Evolutionary conservation across 148 eudicot genomes (phyloP).

Genomic region (Nepenthes gracilis): DNA sequence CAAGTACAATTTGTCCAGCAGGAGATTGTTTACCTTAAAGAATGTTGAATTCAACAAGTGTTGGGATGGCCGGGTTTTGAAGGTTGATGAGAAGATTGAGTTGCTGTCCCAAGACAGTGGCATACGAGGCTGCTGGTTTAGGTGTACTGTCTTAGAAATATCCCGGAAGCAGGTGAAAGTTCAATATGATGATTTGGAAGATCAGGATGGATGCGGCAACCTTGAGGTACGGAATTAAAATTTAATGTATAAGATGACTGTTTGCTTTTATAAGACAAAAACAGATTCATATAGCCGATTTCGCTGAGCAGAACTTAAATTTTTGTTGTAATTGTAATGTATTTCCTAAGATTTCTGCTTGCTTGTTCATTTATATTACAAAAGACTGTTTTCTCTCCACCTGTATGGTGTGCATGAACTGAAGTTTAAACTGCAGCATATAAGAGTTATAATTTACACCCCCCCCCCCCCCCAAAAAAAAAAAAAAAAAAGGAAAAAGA

Average conservation of each 20-base stretch:
- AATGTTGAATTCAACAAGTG: slow-evolving; percentile 18
- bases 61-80: slow-evolving; percentile 25
- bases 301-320: no score
- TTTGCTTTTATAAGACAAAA: not conserved
- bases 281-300: no score
- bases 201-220: slow-evolving; percentile 62
- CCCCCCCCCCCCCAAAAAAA: no score
- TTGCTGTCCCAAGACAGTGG: slow-evolving; percentile 91
- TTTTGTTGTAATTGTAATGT: no score
- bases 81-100: slow-evolving; percentile 60
- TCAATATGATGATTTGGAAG: slow-evolving; percentile 67
- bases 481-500: no score
- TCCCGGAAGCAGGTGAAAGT: slow-evolving; percentile 59
- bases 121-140: slow-evolving; percentile 96
- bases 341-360: no score
- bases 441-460: no score
- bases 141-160: slow-evolving; percentile 61
- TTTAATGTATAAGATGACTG: not conserved
- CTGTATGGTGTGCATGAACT: no score
- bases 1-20: slow-evolving; percentile 19
- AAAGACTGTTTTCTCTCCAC: no score
- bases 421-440: no score
- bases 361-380: no score
- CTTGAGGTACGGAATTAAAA: slow-evolving; percentile 51
- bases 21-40: slow-evolving; percentile 24